Evolutionary conservation across 2,329 filamentous ascomycete genomes (phyloP).

Genomic region (Canariomyces notabilis): DNA sequence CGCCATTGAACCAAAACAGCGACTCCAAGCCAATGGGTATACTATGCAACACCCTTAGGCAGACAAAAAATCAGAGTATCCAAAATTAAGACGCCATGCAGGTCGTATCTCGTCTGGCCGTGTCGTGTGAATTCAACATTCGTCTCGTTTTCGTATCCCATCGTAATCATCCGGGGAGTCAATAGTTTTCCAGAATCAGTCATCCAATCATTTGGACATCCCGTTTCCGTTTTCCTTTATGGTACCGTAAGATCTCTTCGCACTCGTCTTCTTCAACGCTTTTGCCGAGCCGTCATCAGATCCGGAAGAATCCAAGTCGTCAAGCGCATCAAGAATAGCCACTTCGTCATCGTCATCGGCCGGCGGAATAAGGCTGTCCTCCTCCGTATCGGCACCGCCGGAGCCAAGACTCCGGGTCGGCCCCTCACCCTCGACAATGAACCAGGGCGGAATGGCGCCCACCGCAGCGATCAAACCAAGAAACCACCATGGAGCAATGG

Average conservation of each 20-base stretch:
- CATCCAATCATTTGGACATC: background rate
- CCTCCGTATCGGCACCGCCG: constrained; percentile 25
- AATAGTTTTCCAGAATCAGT: background rate
- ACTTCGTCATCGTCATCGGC: constrained; percentile 6
- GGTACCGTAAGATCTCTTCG: background rate
- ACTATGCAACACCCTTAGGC: too few species aligned
- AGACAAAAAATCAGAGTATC: background rate
- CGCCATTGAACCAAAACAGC: background rate
- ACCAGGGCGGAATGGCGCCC: constrained; percentile 67
- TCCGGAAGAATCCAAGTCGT: background rate
- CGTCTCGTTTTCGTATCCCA: background rate
- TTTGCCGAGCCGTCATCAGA: background rate
- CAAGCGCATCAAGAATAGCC: constrained; percentile 3
- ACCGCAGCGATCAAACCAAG: constrained; percentile 59
- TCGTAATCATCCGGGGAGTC: background rate
- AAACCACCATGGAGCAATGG: constrained; percentile 77
- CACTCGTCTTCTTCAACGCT: background rate
- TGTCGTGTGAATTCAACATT: background rate
- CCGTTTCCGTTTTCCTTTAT: constrained; percentile 3
- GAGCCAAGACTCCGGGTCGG: constrained; percentile 38
- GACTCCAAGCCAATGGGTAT: too few species aligned
- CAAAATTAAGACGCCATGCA: background rate
- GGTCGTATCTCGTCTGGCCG: background rate
- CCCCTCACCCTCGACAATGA: constrained; percentile 69
- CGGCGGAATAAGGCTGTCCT: too few species aligned